Base-by-base conservation (phyloP, 2,329 filamentous ascomycete species). In the Xylogone sp. region DNA sequence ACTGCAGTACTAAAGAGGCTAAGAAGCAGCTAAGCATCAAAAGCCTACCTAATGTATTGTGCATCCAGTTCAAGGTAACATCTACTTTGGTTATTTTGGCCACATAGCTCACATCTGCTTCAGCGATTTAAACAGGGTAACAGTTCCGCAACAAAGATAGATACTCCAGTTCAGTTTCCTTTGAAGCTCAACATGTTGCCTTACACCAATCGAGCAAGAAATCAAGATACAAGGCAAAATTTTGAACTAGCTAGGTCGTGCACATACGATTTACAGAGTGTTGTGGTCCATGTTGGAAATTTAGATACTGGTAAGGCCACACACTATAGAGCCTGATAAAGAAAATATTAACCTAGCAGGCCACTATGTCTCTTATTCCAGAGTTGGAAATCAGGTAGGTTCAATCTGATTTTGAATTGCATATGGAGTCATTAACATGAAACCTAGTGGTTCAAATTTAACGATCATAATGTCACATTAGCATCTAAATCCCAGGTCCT, bases 241-340 rank as follows among this genome's bases (percentile, higher is more conserved):
- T 73, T 73, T 46, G 82, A 85, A 61, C 68, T 86, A 18, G 77
- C 77, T 50, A 74, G 82, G 60, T 84, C 81, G 4, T 91, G 88
- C 63, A 83, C 87, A 4, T 97, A 97, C 67, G 90, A 96, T 59
- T 79, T 97, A 1, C 80, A 92, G 18, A 91, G 88, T 56, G 92
- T 96, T 2, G 87, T 97, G 20, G 92, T 96, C 39, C 93, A 97
- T 65, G 89, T 95, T 54, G 93, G 93, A 48, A 90, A 93, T 68
- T 87, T 97, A 52, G 91, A 97, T 62, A 91, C 90, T 1, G 93
- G 71, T 72, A 57, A 56, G 64, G 42, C 16, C 2, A 19, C n/a
- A 22, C 19, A 22, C 42, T 13, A 42, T n/a, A 21, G 16, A n/a
- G 18, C 42, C n/a, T n/a, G n/a, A n/a, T 22, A 21, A 47, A 39